Percentiles rank a stretch among this genome's conserved stretches.
Evolutionary conservation across 371 early-diverging fungal genomes (phyloP).

Genomic region (Apophysomyces sp.): DNA sequence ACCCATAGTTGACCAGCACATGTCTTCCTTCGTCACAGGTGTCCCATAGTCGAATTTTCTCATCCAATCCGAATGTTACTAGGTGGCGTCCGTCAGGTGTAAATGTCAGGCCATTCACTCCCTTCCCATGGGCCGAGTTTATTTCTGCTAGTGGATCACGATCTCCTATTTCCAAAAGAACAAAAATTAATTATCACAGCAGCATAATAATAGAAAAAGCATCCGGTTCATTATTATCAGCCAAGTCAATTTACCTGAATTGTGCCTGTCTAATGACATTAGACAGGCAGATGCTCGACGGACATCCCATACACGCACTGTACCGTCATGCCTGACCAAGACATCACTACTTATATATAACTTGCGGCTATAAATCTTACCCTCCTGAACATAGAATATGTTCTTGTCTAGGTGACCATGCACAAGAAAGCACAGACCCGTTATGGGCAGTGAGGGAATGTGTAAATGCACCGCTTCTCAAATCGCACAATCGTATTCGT

Average conservation of each 20-base stretch:
- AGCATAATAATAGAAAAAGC: not conserved
- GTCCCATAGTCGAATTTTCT: constrained; percentile 81
- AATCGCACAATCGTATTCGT: constrained; percentile 77
- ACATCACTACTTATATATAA: not conserved
- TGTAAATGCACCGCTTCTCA: constrained; percentile 71
- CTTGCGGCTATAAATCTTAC: constrained; percentile 25
- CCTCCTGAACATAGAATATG: constrained; percentile 81
- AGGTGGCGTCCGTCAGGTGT: constrained; percentile 64
- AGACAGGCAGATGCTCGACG: constrained; percentile 67
- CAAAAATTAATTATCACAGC: too few relatives aligned
- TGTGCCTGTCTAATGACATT: constrained; percentile 60
- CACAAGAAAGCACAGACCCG: constrained; percentile 64
- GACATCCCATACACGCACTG: constrained; percentile 81
- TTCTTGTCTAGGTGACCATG: constrained; percentile 84
- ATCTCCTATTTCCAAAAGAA: constrained; percentile 3
- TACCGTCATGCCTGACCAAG: constrained; percentile 55
- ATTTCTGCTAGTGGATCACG: constrained; percentile 46
- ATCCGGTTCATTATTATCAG: not conserved
- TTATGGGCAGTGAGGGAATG: constrained; percentile 77
- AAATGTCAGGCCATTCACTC: constrained; percentile 72
- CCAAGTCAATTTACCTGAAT: constrained; percentile 32
- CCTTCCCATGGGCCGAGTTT: constrained; percentile 63
- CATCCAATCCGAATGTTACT: constrained; percentile 72
- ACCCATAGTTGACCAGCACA: constrained; percentile 67
- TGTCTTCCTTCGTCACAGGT: constrained; percentile 60